Conservation (phyloP, 306 rosid genomes). For the Malus domestica region DNA sequence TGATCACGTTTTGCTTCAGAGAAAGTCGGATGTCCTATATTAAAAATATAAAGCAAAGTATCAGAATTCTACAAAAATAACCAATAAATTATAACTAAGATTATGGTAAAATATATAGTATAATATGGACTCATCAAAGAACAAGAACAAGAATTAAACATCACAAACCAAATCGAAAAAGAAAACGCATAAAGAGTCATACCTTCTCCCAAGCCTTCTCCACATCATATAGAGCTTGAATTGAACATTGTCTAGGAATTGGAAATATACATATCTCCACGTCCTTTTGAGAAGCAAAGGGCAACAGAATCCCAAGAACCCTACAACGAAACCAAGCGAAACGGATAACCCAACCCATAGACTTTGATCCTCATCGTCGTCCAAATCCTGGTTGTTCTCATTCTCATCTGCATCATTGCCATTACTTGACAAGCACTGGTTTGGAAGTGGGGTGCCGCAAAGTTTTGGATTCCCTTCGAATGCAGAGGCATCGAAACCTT, state of each 20-base stretch:
- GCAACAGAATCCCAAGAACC: background rate
- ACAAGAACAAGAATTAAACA: too few species aligned
- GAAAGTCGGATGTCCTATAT: too few species aligned
- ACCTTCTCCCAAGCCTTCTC: too few species aligned
- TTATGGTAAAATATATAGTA: too few species aligned
- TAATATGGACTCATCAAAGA: too few species aligned
- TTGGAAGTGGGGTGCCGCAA: conserved; percentile 3
- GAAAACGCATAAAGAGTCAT: too few species aligned
- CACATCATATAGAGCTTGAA: background rate
- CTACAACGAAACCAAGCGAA: background rate
- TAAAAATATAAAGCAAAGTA: too few species aligned
- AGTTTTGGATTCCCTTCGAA: conserved; percentile 9
- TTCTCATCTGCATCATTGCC: background rate
- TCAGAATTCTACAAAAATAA: too few species aligned
- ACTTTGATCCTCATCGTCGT: background rate
- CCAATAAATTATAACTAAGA: too few species aligned
- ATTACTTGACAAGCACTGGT: background rate
- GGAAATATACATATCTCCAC: background rate
- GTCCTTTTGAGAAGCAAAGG: background rate
- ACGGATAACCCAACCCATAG: background rate
- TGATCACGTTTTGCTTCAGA: too few species aligned
- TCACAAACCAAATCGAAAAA: too few species aligned
- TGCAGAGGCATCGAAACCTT: background rate
- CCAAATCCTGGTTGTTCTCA: background rate
- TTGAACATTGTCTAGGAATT: background rate